Percentiles rank a stretch among this genome's conserved stretches.
These are phyloP conservation scores for Russula emetica DNA, from an alignment of 768 basidiomycete species.

Conservation along the genomic window DNA sequence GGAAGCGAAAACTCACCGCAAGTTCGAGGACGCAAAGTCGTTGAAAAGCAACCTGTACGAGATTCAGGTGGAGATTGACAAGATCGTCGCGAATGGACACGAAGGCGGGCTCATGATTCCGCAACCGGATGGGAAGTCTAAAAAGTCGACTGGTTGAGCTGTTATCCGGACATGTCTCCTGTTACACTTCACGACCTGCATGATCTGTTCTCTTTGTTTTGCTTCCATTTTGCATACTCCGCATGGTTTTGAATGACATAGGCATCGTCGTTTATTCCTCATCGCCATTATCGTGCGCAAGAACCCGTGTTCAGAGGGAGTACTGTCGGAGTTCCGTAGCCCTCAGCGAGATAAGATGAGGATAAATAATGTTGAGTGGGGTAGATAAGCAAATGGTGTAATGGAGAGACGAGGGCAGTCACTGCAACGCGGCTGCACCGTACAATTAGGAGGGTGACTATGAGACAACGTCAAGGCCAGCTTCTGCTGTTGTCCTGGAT, in stretches of 20 bases:
- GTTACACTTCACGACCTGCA: constrained; percentile 9
- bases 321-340: background rate
- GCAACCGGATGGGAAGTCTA: constrained; percentile 10
- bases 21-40: constrained; percentile 93
- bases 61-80: constrained; percentile 79
- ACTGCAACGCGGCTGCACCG: background rate
- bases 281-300: background rate
- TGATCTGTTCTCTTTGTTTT: constrained; percentile 8
- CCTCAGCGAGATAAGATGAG: background rate
- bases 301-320: background rate
- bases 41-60: constrained; percentile 76
- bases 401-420: background rate
- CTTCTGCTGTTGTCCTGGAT: constrained; percentile 23
- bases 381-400: background rate
- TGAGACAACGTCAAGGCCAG: constrained; percentile 22
- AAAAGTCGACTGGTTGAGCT: constrained; percentile 9
- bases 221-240: constrained; percentile 18
- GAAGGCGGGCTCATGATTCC: constrained; percentile 15
- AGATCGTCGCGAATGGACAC: constrained; percentile 44
- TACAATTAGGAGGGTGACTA: background rate
- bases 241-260: constrained; percentile 10
- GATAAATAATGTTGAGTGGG: constrained; percentile 1
- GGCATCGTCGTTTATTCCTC: background rate
- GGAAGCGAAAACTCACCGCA: constrained; percentile 84
- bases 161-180: constrained; percentile 4